A percentile compares a stretch with the other conserved stretches of the same genome.
phyloP scores from a whole-genome alignment of 2,329 filamentous ascomycete genomes.

The Lasiodiplodia theobromae region DNA sequence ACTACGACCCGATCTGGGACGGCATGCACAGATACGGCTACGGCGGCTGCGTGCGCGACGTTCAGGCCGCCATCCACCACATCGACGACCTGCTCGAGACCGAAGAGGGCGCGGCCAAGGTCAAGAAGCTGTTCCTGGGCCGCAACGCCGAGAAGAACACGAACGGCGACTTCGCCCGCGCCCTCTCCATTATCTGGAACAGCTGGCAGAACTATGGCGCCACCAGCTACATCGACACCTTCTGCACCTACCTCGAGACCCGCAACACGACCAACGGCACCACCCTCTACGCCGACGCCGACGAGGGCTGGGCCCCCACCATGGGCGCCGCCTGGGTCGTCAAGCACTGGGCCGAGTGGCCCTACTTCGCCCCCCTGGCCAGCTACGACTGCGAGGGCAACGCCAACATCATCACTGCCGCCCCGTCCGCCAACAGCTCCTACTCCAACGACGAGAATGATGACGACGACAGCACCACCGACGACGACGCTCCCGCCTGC shows the following conservation, averaged over 20 bases:
- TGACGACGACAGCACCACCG: not conserved
- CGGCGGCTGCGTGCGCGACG: conserved; percentile 58
- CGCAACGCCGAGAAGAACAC: conserved; percentile 56
- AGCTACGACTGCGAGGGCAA: not conserved
- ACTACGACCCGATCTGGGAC: conserved; percentile 58
- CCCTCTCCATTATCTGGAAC: conserved; percentile 48
- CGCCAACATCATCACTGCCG: too few relatives aligned
- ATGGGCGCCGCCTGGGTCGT: conserved; percentile 52
- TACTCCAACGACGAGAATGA: not conserved
- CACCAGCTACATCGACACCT: conserved; percentile 48
- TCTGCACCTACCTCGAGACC: conserved; percentile 57
- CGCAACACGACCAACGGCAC: conserved; percentile 45
- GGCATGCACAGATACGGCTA: conserved; percentile 52
- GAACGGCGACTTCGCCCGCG: conserved; percentile 55
- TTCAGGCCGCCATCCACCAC: conserved; percentile 56
- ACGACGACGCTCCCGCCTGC: not conserved
- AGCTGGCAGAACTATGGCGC: conserved; percentile 55
- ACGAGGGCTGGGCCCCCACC: conserved; percentile 50
- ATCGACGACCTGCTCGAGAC: conserved; percentile 55
- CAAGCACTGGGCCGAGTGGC: conserved; percentile 48
- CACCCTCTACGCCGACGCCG: conserved; percentile 39
- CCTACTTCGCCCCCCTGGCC: conserved; percentile 35
- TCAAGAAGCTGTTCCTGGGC: conserved; percentile 56
- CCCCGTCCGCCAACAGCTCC: not conserved
- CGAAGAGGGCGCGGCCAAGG: conserved; percentile 41